Conservation (phyloP, 2,329 filamentous ascomycete genomes). For the Ceratocystis variospora region DNA sequence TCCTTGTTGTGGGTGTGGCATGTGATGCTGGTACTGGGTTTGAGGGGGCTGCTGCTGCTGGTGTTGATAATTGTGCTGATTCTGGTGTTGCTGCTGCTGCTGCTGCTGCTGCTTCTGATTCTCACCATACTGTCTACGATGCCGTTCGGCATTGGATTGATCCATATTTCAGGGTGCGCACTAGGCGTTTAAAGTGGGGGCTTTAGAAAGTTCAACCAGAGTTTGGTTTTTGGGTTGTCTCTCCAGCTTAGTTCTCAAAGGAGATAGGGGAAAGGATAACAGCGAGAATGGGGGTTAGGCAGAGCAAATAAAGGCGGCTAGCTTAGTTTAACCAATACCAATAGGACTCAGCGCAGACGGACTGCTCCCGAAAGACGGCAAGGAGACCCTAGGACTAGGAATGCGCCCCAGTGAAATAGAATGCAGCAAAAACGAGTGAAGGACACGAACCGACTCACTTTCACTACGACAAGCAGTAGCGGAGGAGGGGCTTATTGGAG, state of each 20-base stretch:
- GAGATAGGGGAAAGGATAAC: background rate
- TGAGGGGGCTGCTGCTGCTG: slow-evolving; percentile 8
- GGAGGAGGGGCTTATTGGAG: background rate
- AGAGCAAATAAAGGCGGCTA: background rate
- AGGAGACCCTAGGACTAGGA: background rate
- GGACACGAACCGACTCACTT: background rate
- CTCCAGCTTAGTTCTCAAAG: background rate
- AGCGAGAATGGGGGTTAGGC: background rate
- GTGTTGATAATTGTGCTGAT: slow-evolving; percentile 1
- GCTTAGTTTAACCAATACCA: background rate
- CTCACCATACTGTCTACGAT: slow-evolving; percentile 8
- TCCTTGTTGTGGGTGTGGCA: slow-evolving; percentile 13
- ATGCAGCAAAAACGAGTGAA: background rate
- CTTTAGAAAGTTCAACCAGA: background rate
- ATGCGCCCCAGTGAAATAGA: background rate
- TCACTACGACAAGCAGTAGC: background rate
- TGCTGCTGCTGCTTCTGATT: slow-evolving; percentile 7
- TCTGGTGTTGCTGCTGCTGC: slow-evolving; percentile 3
- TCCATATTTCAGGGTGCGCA: slow-evolving; percentile 15
- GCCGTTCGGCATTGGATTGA: slow-evolving; percentile 4
- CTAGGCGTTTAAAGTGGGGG: slow-evolving; percentile 1
- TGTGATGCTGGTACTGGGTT: slow-evolving; percentile 13
- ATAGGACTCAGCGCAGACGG: background rate
- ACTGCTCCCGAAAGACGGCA: background rate
- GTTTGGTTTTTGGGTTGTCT: background rate